Percentiles rank a stretch among this genome's conserved stretches.
Evolutionary conservation across 495 filamentous ascomycete species (phyloP).

Genomic region (Wilcoxina mikolae): DNA sequence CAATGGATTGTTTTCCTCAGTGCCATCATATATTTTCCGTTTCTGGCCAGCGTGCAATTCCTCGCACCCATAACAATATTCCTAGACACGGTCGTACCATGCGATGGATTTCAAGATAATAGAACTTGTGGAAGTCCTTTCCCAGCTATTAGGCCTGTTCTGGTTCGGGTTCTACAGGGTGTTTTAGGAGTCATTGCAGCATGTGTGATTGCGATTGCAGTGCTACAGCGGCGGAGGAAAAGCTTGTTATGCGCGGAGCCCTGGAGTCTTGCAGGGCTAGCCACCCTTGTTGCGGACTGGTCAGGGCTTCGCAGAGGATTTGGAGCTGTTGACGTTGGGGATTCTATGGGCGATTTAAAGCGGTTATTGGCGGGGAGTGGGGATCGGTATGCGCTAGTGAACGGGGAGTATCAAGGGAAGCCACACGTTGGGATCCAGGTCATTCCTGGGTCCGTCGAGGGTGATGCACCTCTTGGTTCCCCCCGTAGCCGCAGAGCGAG

Average conservation of each 20-base stretch:
- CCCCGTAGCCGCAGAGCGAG: not conserved
- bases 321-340: not conserved
- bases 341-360: not conserved
- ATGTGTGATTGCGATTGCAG: not conserved
- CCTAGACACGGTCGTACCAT: not conserved
- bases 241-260: not conserved
- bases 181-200: not conserved
- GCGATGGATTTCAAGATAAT: not conserved
- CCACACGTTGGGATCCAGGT: not conserved
- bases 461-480: no score
- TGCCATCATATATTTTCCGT: not conserved
- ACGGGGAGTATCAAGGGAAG: not conserved
- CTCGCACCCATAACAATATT: not conserved
- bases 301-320: not conserved
- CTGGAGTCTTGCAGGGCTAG: not conserved
- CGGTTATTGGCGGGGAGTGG: not conserved
- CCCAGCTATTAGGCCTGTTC: not conserved
- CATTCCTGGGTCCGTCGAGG: not conserved
- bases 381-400: not conserved
- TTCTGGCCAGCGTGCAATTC: not conserved
- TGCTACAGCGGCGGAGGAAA: not conserved
- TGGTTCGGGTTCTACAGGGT: not conserved
- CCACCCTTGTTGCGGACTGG: not conserved
- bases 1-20: not conserved
- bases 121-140: not conserved